These are phyloP conservation scores for Rhodotorula taiwanensis DNA, from an alignment of 768 basidiomycete genomes.

Conservation along the genomic window DNA sequence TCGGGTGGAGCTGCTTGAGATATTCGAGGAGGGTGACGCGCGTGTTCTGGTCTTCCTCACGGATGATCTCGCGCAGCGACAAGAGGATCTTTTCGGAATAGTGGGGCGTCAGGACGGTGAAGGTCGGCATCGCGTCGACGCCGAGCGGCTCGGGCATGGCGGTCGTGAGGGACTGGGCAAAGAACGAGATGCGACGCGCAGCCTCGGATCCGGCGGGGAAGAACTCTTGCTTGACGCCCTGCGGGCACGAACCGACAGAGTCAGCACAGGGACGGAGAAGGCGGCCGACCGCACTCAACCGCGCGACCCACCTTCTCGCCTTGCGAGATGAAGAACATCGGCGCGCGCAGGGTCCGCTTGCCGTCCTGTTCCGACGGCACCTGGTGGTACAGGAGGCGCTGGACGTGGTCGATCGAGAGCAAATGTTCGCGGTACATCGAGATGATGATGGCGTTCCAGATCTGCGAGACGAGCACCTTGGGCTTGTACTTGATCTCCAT, in stretches of 20 bases:
- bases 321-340: conserved; percentile 97
- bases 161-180: conserved; percentile 96
- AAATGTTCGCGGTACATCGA: conserved; percentile 99
- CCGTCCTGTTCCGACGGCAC: conserved; percentile 84
- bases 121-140: conserved; percentile 99
- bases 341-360: conserved; percentile 83
- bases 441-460: conserved; percentile 98
- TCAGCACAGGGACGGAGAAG: background rate
- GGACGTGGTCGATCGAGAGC: conserved; percentile 97
- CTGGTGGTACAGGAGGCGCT: conserved; percentile 95
- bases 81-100: conserved; percentile 99
- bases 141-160: conserved; percentile 84
- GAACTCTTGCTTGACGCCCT: conserved; percentile 70
- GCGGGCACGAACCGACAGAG: background rate
- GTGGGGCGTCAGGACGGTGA: conserved; percentile 95
- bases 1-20: conserved; percentile 91
- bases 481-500: conserved; percentile 99
- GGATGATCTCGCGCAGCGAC: conserved; percentile 94
- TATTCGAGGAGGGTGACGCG: conserved; percentile 96
- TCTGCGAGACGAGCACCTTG: conserved; percentile 97
- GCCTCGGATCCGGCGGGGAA: conserved; percentile 94
- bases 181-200: conserved; percentile 96
- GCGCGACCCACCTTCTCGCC: conserved; percentile 61
- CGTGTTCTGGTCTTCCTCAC: conserved; percentile 94
- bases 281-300: background rate